Conservation (phyloP, 2,329 filamentous ascomycete genomes). For the Cordyceps pruinosa region DNA sequence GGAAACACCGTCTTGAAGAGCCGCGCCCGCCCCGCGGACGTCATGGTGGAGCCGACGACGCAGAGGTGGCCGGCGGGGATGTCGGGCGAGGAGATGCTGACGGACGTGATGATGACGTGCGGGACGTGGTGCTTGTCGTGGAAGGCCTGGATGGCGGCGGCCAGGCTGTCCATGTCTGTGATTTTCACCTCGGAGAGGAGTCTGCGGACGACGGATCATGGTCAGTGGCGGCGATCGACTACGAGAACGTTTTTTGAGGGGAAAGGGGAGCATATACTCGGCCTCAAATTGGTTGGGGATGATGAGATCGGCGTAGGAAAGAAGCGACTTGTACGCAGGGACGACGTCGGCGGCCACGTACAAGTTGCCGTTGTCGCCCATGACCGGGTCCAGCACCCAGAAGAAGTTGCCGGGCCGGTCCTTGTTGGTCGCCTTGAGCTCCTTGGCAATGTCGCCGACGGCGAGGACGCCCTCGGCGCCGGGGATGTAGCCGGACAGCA, state of each 20-base stretch:
- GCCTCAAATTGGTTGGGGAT: slow-evolving; percentile 96
- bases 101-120: slow-evolving; percentile 88
- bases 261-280: slow-evolving; percentile 50
- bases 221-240: background rate
- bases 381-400: slow-evolving; percentile 96
- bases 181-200: slow-evolving; percentile 82
- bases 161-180: slow-evolving; percentile 63
- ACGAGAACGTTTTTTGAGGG: background rate
- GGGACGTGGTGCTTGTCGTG: slow-evolving; percentile 72
- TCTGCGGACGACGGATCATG: slow-evolving; percentile 37
- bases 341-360: slow-evolving; percentile 92
- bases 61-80: slow-evolving; percentile 50
- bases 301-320: slow-evolving; percentile 81
- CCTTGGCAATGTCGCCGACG: slow-evolving; percentile 75
- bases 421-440: slow-evolving; percentile 62
- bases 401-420: slow-evolving; percentile 73
- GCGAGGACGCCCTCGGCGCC: slow-evolving; percentile 77
- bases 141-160: slow-evolving; percentile 65
- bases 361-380: slow-evolving; percentile 89
- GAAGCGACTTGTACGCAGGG: slow-evolving; percentile 75
- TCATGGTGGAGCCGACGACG: slow-evolving; percentile 71
- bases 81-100: slow-evolving; percentile 56
- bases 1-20: slow-evolving; percentile 85
- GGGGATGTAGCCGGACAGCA: slow-evolving; percentile 91
- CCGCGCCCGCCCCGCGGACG: slow-evolving; percentile 58